Percentiles rank a stretch among this genome's conserved stretches.
Conservation (phyloP, 768 basidiomycete species). For the Sistotremastrum suecicum region DNA sequence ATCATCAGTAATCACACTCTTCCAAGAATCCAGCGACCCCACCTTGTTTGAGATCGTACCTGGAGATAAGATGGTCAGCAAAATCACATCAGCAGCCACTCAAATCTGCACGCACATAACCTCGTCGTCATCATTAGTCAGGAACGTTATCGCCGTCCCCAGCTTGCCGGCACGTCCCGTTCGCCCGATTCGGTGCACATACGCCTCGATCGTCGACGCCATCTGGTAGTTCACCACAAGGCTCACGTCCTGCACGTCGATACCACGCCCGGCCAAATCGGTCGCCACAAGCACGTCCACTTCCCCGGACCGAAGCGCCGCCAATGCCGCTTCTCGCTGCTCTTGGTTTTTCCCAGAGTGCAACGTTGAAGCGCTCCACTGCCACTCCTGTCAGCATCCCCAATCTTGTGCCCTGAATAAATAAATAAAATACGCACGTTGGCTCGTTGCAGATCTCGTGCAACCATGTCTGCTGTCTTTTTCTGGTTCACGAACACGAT, state of each 20-base stretch:
- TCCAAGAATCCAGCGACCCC: constrained; percentile 12
- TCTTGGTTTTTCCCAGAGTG: constrained; percentile 98
- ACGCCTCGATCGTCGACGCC: constrained; percentile 91
- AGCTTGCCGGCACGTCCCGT: constrained; percentile 97
- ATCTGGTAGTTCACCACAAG: constrained; percentile 98
- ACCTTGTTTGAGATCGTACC: constrained; percentile 95
- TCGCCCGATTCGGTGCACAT: constrained; percentile 96
- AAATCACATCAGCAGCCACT: not conserved
- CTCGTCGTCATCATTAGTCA: constrained; percentile 91
- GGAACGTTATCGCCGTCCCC: constrained; percentile 88
- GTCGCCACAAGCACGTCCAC: constrained; percentile 89
- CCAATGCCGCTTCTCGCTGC: constrained; percentile 86
- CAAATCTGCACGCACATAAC: constrained; percentile 60
- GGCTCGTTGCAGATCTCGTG: constrained; percentile 82
- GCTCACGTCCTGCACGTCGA: constrained; percentile 94
- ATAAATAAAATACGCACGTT: constrained; percentile 39
- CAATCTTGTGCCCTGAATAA: not conserved
- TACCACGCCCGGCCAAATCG: constrained; percentile 95
- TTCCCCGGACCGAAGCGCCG: constrained; percentile 74
- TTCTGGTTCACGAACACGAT: constrained; percentile 99
- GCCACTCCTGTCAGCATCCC: not conserved
- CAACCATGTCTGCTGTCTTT: constrained; percentile 97
- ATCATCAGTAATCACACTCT: constrained; percentile 4
- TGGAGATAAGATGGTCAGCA: constrained; percentile 18
- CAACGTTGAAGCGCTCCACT: constrained; percentile 86